Evolutionary conservation across 2,329 filamentous ascomycete species (phyloP).

Genomic region (Colletotrichum lentis): DNA sequence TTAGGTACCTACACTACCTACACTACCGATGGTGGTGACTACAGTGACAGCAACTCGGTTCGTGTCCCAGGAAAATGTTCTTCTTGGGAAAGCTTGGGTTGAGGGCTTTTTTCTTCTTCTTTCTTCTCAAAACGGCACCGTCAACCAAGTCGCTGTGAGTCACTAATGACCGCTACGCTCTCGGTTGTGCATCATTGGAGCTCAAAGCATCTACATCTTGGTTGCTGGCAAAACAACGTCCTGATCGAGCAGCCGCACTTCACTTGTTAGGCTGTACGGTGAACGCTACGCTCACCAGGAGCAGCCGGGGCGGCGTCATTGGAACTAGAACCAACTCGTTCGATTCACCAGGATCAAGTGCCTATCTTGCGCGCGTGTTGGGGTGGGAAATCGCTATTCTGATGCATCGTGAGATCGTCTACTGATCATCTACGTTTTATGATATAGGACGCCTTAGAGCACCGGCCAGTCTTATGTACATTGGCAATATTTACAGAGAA

Average conservation of each 20-base stretch:
- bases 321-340: not conserved
- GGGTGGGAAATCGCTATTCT: not conserved
- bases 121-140: not conserved
- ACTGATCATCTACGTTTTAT: conserved; percentile 12
- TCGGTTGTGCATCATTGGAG: too few relatives aligned
- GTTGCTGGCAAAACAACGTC: too few relatives aligned
- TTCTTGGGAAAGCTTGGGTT: too few relatives aligned
- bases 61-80: not conserved
- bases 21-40: too few relatives aligned
- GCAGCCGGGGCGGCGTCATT: too few relatives aligned
- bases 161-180: not conserved
- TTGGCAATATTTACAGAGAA: conserved; percentile 32
- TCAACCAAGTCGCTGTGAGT: accelerated
- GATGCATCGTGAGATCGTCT: conserved; percentile 12
- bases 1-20: too few relatives aligned
- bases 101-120: not conserved
- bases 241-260: not conserved
- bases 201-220: not conserved
- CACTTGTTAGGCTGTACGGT: too few relatives aligned
- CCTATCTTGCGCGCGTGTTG: not conserved
- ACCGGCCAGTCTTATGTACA: conserved; percentile 15
- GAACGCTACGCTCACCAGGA: too few relatives aligned
- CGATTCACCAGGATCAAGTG: not conserved
- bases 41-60: not conserved
- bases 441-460: not conserved